Base-by-base conservation (phyloP, 768 basidiomycete genomes). In the Agrocybe praecox region DNA sequence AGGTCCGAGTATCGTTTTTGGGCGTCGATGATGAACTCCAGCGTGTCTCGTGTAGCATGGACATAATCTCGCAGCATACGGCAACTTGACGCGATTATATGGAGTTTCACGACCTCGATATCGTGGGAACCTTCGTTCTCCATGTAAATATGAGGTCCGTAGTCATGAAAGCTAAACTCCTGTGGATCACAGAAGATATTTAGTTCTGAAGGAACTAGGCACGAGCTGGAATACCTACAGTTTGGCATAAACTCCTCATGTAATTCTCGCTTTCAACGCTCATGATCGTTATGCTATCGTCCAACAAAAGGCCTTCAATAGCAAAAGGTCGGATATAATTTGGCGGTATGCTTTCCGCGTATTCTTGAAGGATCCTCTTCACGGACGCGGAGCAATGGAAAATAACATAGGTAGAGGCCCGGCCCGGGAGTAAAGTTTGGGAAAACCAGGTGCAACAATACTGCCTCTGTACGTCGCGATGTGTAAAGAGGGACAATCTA, bases 241-340 rank as follows among this genome's bases (percentile, higher is more conserved):
- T 42, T 2, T 24, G 10, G 32, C 47, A 32, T 0, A 57, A 46
- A 15, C 29, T 18, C 5, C 12, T n/a, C 56, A 50, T 10, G 43
- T 49, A 2, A 36, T 19, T 17, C 23, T 51, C 15, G 52, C 26
- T 34, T 29, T 42, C 7, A 18, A 15, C 26, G 22, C 40, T 52
- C 29, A 52, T 52, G 2, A 40, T 29, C 36, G 29, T 51, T 40
- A 57, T 21, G 29, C 43, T n/a, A 18, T 57, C 43, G 32, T 57
- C 42, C 23, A 57, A 40, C 26, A 57, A 24, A 23, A 57, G 52
- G 11, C 49, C 49, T 26, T 57, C 56, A 33, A 57, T 51, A 18
- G 45, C 43, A 24, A 57, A 57, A 12, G 56, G 56, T 9, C 49
- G 49, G 4, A 29, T 23, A 21, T 52, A 50, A 1, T 34, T 11